Evolutionary conservation across 495 filamentous ascomycete species (phyloP), one percentile per base, ranked within the genome.

Genomic region (Aspergillus biplanus): DNA sequence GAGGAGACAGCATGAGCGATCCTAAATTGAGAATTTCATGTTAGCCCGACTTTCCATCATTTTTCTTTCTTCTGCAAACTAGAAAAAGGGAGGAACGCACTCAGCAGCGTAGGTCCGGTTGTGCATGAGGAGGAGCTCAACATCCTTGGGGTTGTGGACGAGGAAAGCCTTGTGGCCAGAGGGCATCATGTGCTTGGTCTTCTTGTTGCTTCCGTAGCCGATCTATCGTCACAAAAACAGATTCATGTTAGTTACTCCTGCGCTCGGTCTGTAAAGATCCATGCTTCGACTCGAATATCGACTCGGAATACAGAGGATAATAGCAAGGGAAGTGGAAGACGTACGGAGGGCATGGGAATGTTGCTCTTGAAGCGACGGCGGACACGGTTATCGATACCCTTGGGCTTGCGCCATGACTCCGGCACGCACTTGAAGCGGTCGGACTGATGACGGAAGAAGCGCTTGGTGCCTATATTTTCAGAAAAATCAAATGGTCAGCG

Each of bases 151-250:
- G 87, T 97, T 98, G 86, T 92, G 89, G 82, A 99, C 95, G 76
- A 98, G 89, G 89, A 99, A 99, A 63, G 95, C 93, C 87, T 98
- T 98, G 89, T 97, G 95, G 83, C 95, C 95, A 73, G 92, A 96
- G 76, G 95, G 96, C 89, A 93, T 97, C 87, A 97, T 88, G 85
- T 98, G 93, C 67, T 90, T 87, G 75, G 95, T 99, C 88, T 97
- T 98, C 87, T 89, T 95, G 89, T 99, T 97, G 81, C 87, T 91
- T 69, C 95, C 94, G 79, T 93, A 98, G 69, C 95, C 95, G 79
- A 99, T 99, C 94, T 97, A 63, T 56, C 34, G 34, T 54, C 52
- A 15, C 52, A 13, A 5, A 16, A 53, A 8, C 18, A 53, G 7
- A 54, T 54, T 54, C 33, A 32, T 54, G 27, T 50, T 27, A 27